phyloP scores from a whole-genome alignment of 2,329 filamentous ascomycete species.

The Didymella arachidicola region DNA sequence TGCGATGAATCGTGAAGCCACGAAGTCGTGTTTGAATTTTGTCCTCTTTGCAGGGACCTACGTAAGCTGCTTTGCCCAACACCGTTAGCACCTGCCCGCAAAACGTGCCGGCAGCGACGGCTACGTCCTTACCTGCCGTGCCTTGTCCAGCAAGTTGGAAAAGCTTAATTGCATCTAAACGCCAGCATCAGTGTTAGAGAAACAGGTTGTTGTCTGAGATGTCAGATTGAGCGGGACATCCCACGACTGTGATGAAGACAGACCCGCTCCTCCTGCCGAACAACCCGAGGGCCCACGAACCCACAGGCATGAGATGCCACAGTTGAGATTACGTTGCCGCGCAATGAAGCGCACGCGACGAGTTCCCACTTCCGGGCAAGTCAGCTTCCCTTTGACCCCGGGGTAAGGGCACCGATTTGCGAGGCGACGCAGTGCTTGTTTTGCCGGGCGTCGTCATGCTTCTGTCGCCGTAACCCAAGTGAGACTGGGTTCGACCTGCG shows the following conservation, averaged over 20 bases:
- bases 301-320: slow-evolving; percentile 13
- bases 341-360: slow-evolving; percentile 28
- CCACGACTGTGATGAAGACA: slow-evolving; percentile 15
- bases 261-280: slow-evolving; percentile 19
- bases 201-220: slow-evolving; percentile 12
- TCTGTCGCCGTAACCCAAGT: slow-evolving; percentile 24
- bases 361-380: slow-evolving; percentile 22
- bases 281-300: slow-evolving; percentile 11
- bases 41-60: slow-evolving; percentile 11
- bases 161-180: slow-evolving; percentile 6
- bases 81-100: slow-evolving; percentile 4
- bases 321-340: slow-evolving; percentile 13
- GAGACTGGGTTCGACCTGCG: slow-evolving; percentile 21
- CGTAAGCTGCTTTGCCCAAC: slow-evolving; percentile 13
- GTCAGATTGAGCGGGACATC: slow-evolving; percentile 10
- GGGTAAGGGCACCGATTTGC: slow-evolving; percentile 6
- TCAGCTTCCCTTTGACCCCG: slow-evolving; percentile 18
- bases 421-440: slow-evolving; percentile 19
- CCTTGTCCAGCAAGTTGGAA: not conserved
- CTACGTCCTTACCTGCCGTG: slow-evolving; percentile 10
- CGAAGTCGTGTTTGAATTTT: slow-evolving; percentile 1
- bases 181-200: slow-evolving; percentile 5
- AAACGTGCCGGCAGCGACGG: slow-evolving; percentile 7
- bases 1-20: slow-evolving; percentile 15
- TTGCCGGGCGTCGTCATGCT: slow-evolving; percentile 37